Evolutionary conservation across 2,329 filamentous ascomycete genomes (phyloP).

Genomic region (Fusarium tuaranense): DNA sequence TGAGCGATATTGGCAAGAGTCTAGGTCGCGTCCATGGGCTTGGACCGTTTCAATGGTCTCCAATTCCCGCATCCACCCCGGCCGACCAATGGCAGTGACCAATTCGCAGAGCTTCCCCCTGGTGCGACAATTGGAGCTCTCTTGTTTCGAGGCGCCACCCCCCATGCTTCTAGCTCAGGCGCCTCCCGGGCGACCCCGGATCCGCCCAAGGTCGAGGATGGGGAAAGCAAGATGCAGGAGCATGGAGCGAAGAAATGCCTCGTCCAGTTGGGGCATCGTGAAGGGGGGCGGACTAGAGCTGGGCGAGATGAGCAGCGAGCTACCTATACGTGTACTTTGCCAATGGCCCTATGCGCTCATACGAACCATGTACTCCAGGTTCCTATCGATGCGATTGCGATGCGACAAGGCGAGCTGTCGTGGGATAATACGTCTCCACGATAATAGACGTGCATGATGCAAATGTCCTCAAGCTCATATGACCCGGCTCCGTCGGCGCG

Average conservation of each 20-base stretch:
- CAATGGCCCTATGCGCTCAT: conserved; percentile 8
- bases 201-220: conserved; percentile 43
- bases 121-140: conserved; percentile 3
- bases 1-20: conserved; percentile 36
- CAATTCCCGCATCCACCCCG: conserved; percentile 40
- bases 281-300: conserved; percentile 19
- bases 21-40: conserved; percentile 33
- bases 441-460: conserved; percentile 32
- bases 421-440: conserved; percentile 26
- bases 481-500: conserved; percentile 31
- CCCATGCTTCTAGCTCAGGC: conserved; percentile 35
- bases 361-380: conserved; percentile 12
- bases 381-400: conserved; percentile 19
- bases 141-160: conserved; percentile 21
- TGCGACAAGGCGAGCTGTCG: conserved; percentile 3
- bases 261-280: conserved; percentile 36
- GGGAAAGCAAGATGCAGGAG: conserved; percentile 33
- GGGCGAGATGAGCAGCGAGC: conserved; percentile 8
- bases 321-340: conserved; percentile 4
- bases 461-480: conserved; percentile 34
- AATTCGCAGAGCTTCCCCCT: conserved; percentile 19
- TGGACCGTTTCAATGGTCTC: conserved; percentile 30
- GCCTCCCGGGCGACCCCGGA: conserved; percentile 47
- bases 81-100: conserved; percentile 30
- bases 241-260: conserved; percentile 46